Evolutionary conservation across 2,329 filamentous ascomycete species (phyloP), one percentile per base, ranked within the genome.

Genomic region (Neopestalotiopsis rosae): DNA sequence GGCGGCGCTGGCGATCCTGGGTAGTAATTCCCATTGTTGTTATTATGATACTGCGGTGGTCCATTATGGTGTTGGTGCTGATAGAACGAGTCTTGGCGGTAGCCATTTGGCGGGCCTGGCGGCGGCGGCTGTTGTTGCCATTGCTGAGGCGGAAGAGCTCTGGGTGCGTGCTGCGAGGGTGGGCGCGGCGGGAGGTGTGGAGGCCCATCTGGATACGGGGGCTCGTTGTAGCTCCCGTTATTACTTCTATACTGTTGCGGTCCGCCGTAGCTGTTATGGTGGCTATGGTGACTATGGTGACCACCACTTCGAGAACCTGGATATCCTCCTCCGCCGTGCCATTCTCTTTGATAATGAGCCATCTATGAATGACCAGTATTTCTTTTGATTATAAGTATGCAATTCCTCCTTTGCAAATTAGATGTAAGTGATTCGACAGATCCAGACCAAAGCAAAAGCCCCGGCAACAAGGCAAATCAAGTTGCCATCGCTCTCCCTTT

Each of bases 41-140:
- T 28, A 13, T 58, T 42, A 71, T 69, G 14, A 13, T 40, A 24
- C 10, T 71, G 67, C 17, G 17, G 45, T 6, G 45, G 20, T 20
- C 20, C 17, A 52, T 52, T n/a, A 17, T 52, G 45, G 14, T 20
- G 17, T 52, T 52, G 45, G 14, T 52, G 45, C 9, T 52, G 17
- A 3, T 20, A 17, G 20, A n/a, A 28, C 24, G 24, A 9, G 20
- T 20, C 45, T n/a, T 20, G 17, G 45, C 20, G 20, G 20, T 20
- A 17, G 17, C 45, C 42, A 49, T 49, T 14, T 4, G 13, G 5
- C 14, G 42, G 42, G 14, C 42, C 20, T 17, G 17, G 45, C 24
- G 69, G 65, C 30, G 69, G 58, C n/a, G 58, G 67, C n/a, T 61
- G 70, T 66, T 65, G 67, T 9, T 61, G 58, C 58, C 58, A 61